Percentiles rank a stretch among this genome's conserved stretches.
These are phyloP conservation scores for Neonectria sp. DNA, from an alignment of 2,329 filamentous ascomycete species.

Conservation along the genomic window DNA sequence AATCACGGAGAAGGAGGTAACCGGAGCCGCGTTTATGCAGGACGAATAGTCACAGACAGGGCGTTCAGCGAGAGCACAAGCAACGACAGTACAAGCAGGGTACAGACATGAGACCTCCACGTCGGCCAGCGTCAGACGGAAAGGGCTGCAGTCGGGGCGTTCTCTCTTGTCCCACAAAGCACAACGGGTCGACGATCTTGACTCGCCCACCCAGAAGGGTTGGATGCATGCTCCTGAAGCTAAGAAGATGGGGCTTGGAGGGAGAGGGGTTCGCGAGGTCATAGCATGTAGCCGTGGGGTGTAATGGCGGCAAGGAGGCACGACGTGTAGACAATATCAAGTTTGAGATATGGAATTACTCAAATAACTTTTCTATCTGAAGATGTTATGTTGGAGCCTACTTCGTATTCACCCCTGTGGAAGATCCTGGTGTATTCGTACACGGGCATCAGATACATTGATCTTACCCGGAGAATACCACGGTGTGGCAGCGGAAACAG, in stretches of 20 bases:
- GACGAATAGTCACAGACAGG: background rate
- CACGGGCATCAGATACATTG: background rate
- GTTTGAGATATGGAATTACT: background rate
- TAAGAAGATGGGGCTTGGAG: background rate
- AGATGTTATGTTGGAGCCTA: background rate
- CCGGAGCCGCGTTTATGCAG: background rate
- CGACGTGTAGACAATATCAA: background rate
- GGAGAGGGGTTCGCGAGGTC: background rate
- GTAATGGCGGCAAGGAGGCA: constrained; percentile 6
- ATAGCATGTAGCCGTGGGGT: constrained; percentile 12
- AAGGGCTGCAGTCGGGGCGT: constrained; percentile 10
- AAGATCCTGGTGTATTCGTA: background rate
- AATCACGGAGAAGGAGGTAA: background rate
- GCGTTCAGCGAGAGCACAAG: background rate
- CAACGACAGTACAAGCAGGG: background rate
- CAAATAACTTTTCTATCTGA: background rate
- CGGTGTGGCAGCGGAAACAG: constrained; percentile 1
- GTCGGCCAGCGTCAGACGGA: background rate
- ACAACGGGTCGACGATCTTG: constrained; percentile 5
- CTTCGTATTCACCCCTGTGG: background rate
- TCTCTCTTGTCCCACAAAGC: background rate
- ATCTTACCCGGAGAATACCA: background rate
- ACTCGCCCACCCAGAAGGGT: background rate
- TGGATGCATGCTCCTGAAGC: background rate
- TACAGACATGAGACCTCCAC: background rate